Conservation (phyloP, 2,329 filamentous ascomycete species). For the Biscogniauxia marginata region DNA sequence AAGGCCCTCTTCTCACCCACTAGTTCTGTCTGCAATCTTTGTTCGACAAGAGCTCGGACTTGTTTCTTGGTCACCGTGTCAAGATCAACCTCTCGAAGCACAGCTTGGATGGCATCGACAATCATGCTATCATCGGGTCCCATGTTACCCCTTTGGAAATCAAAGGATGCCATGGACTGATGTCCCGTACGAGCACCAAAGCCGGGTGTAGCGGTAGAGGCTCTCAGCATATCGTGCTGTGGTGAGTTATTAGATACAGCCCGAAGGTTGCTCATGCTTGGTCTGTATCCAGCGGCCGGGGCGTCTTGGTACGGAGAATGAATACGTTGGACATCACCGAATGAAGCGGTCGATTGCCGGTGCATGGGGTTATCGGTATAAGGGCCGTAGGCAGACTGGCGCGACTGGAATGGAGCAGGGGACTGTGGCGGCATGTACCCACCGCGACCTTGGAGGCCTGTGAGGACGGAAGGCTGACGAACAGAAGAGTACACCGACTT, state of each 20-base stretch:
- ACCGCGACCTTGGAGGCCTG: slow-evolving; percentile 71
- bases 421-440: slow-evolving; percentile 82
- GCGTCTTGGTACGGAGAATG: slow-evolving; percentile 59
- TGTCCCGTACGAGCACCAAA: slow-evolving; percentile 42
- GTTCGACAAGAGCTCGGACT: slow-evolving; percentile 85
- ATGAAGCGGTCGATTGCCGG: slow-evolving; percentile 72
- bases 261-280: slow-evolving; percentile 62
- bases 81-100: slow-evolving; percentile 84
- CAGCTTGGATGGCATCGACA: slow-evolving; percentile 77
- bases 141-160: slow-evolving; percentile 55
- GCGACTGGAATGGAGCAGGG: slow-evolving; percentile 65
- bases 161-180: slow-evolving; percentile 54
- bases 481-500: slow-evolving; percentile 94
- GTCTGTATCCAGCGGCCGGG: slow-evolving; percentile 45
- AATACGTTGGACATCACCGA: slow-evolving; percentile 52
- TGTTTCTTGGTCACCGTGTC: slow-evolving; percentile 99
- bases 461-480: slow-evolving; percentile 82
- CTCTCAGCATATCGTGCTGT: slow-evolving; percentile 37
- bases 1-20: slow-evolving; percentile 82
- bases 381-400: slow-evolving; percentile 43
- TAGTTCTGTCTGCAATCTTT: slow-evolving; percentile 86
- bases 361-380: slow-evolving; percentile 53
- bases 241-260: slow-evolving; percentile 49
- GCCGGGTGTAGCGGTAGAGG: slow-evolving; percentile 46
- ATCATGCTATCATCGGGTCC: slow-evolving; percentile 81